Percentiles rank a stretch among this genome's conserved stretches.
Conservation (phyloP, 306 rosid species). For the Luffa acutangula region DNA sequence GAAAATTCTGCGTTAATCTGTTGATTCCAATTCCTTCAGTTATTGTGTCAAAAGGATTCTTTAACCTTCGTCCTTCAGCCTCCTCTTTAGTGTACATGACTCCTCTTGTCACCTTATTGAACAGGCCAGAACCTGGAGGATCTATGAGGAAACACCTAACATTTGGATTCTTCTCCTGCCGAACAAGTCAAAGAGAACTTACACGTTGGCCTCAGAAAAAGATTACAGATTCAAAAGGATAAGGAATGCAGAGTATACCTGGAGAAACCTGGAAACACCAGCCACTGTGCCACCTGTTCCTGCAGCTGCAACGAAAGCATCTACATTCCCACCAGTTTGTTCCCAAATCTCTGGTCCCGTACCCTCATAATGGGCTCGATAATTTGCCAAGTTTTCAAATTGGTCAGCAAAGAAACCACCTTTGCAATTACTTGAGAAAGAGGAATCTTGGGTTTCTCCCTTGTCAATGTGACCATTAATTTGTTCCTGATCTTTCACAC, state of each 20-base stretch:
- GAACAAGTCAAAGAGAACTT: background rate
- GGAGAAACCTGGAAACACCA: conserved; percentile 53
- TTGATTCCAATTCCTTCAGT: conserved; percentile 93
- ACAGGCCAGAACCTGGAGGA: conserved; percentile 93
- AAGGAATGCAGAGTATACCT: conserved; percentile 30
- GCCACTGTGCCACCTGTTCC: conserved; percentile 96
- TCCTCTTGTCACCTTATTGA: conserved; percentile 80
- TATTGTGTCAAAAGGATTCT: conserved; percentile 88
- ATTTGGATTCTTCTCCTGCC: conserved; percentile 68
- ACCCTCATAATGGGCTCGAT: conserved; percentile 69
- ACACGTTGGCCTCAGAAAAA: background rate
- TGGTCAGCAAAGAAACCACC: conserved; percentile 95
- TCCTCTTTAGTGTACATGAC: conserved; percentile 85
- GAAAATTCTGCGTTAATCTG: conserved; percentile 66
- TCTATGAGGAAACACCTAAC: conserved; percentile 76
- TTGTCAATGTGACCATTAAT: conserved; percentile 26
- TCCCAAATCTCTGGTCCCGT: conserved; percentile 97
- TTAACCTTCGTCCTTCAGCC: conserved; percentile 85
- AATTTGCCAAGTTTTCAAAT: conserved; percentile 85
- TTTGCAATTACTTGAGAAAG: conserved; percentile 30
- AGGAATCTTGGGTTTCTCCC: conserved; percentile 20
- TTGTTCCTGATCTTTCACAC: conserved; percentile 20
- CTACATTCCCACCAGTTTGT: conserved; percentile 53
- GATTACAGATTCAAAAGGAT: background rate
- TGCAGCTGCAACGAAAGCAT: conserved; percentile 84